A percentile compares a stretch with the other conserved stretches of the same genome.
phyloP scores from a whole-genome alignment of 176 grass and related monocot genomes.

The Cenchrus fungigraminus region DNA sequence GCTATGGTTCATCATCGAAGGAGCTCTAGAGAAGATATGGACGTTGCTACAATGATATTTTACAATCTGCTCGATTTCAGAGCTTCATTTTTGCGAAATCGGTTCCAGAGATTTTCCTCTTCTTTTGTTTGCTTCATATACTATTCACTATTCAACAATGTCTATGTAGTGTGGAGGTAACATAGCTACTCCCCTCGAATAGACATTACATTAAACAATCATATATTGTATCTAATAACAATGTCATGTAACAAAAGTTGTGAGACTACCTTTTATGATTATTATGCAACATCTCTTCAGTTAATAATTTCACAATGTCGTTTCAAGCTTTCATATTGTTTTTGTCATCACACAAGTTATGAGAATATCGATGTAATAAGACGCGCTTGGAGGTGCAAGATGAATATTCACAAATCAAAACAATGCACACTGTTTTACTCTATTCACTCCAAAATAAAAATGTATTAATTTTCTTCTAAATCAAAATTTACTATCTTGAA shows the following conservation, averaged over 20 bases:
- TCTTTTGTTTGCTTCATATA: not conserved
- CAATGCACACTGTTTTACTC: no score
- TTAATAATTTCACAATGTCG: not conserved
- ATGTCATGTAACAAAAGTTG: not conserved
- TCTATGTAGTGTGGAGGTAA: not conserved
- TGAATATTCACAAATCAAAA: no score
- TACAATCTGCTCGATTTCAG: not conserved
- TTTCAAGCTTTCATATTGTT: not conserved
- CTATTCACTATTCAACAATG: no score
- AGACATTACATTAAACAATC: not conserved
- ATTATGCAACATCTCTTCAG: not conserved
- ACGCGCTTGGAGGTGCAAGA: no score
- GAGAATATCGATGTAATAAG: not conserved
- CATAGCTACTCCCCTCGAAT: not conserved
- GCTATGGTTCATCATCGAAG: slow-evolving; percentile 5
- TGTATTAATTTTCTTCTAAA: no score
- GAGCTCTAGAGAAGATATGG: not conserved
- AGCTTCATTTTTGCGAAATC: not conserved
- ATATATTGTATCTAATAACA: not conserved
- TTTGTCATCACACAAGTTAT: not conserved
- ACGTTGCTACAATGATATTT: not conserved
- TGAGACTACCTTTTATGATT: not conserved
- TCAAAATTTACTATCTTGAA: no score
- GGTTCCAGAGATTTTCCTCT: no score
- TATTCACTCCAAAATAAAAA: no score